Conservation (phyloP, 2,329 filamentous ascomycete genomes). For the Xylariales sp. region DNA sequence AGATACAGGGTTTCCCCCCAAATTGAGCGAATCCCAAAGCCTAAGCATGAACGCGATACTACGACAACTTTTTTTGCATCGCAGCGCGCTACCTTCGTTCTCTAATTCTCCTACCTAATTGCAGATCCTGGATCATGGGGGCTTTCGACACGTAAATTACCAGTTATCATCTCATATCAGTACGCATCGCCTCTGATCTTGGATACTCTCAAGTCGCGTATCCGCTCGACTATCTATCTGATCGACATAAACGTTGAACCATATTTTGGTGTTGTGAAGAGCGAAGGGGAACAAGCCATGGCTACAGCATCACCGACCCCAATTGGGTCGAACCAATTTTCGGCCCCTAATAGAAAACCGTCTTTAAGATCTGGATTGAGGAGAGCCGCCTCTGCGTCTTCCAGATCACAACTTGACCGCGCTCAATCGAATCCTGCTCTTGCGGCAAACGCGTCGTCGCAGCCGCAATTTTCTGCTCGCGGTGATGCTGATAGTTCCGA, state of each 20-base stretch:
- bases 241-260: neutral
- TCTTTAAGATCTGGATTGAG: constrained; percentile 53
- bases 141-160: constrained; percentile 35
- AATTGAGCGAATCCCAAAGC: neutral
- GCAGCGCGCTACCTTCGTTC: constrained; percentile 31
- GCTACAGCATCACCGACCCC: constrained; percentile 37
- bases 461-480: constrained; percentile 43
- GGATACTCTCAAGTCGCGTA: too few relatives aligned
- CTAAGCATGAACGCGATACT: constrained; percentile 18
- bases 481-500: constrained; percentile 79
- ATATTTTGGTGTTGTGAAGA: too few relatives aligned
- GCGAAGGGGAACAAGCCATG: too few relatives aligned
- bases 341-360: constrained; percentile 43
- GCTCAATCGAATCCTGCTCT: constrained; percentile 39
- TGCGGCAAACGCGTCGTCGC: constrained; percentile 22
- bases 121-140: constrained; percentile 31
- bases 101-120: constrained; percentile 28
- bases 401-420: constrained; percentile 39
- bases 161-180: too few relatives aligned
- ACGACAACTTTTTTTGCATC: constrained; percentile 21
- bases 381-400: constrained; percentile 43
- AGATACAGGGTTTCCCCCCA: constrained; percentile 7
- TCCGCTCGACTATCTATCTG: constrained; percentile 23
- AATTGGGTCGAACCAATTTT: constrained; percentile 42
- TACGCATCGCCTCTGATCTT: too few relatives aligned